Evolutionary conservation across 768 basidiomycete species (phyloP), one percentile per base, ranked within the genome.

Genomic region (Tephrocybe sp.): DNA sequence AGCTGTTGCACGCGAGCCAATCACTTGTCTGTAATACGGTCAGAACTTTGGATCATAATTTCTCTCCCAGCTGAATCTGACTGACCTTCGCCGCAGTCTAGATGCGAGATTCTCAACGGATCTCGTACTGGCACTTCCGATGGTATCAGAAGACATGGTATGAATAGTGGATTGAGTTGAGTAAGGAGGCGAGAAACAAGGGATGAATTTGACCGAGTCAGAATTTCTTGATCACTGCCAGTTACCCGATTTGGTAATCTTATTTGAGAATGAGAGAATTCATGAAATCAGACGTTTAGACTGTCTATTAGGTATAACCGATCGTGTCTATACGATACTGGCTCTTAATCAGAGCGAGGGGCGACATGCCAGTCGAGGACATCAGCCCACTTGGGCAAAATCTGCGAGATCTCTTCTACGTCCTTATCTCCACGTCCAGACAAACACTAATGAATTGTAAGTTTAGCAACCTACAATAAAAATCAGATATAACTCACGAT

Each of bases 341-440:
- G 11, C n/a, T 41, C 40, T 56, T 45, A 55, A 14, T 52, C 54
- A 71, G 65, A 64, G 51, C 63, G 68, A 8, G 68, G 64, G 39
- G 78, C 77, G 39, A 95, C 74, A 60, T 95, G 92, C 96, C 96
- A 98, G 75, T 95, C 89, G 32, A 98, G 78, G 59, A 71, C 84
- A 62, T 97, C 87, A 10, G 89, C 93, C 96, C 95, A 98, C 69
- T 96, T 90, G 10, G 96, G 96, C 49, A 99, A 75, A 35, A 98
- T 74, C 61, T 95, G 73, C n/a, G 89, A 93, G 51, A 99, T 94
- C 63, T 98, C 89, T 58, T 96, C 89, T 3, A 99, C 97, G 63
- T 99, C 96, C 70, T 98, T 98, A 69, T 98, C 94, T 14, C 97
- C 97, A 55, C 96, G 84, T 44, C 96, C 96, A 48, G 92, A 95